phyloP scores from a whole-genome alignment of 2,329 filamentous ascomycete species.

The Colletotrichum sp. region DNA sequence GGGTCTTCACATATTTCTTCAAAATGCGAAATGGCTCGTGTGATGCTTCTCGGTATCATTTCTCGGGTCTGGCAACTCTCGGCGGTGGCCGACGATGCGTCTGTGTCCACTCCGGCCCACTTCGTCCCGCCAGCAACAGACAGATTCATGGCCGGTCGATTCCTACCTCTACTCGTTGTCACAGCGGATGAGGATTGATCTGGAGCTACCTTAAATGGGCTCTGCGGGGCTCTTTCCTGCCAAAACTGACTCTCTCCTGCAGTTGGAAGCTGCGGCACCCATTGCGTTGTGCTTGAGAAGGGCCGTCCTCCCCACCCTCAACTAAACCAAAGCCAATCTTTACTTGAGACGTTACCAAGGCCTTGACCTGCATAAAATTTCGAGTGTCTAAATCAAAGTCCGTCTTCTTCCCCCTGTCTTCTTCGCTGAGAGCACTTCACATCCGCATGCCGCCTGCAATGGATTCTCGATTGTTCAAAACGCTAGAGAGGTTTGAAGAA shows the following conservation, averaged over 20 bases:
- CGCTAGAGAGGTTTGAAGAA: too few relatives aligned
- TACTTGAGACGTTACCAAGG: not conserved
- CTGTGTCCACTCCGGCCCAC: not conserved
- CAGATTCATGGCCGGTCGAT: not conserved
- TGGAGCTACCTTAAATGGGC: not conserved
- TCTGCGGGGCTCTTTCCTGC: not conserved
- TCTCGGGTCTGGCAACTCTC: not conserved
- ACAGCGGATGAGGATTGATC: not conserved
- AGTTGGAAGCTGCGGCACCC: too few relatives aligned
- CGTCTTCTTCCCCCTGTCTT: not conserved
- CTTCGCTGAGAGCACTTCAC: not conserved
- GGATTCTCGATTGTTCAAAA: too few relatives aligned
- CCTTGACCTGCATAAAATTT: not conserved
- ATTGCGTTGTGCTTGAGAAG: too few relatives aligned
- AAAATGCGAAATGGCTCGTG: not conserved
- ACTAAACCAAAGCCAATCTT: fast-evolving
- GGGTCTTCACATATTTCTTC: not conserved
- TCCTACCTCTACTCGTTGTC: not conserved
- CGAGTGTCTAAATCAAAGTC: not conserved
- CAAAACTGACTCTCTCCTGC: not conserved
- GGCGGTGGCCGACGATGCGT: not conserved
- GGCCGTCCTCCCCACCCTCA: not conserved
- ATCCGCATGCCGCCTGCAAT: too few relatives aligned
- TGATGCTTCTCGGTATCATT: not conserved
- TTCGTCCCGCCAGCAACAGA: not conserved